Evolutionary conservation across 768 basidiomycete genomes (phyloP).

Genomic region (Baorangia bicolor): DNA sequence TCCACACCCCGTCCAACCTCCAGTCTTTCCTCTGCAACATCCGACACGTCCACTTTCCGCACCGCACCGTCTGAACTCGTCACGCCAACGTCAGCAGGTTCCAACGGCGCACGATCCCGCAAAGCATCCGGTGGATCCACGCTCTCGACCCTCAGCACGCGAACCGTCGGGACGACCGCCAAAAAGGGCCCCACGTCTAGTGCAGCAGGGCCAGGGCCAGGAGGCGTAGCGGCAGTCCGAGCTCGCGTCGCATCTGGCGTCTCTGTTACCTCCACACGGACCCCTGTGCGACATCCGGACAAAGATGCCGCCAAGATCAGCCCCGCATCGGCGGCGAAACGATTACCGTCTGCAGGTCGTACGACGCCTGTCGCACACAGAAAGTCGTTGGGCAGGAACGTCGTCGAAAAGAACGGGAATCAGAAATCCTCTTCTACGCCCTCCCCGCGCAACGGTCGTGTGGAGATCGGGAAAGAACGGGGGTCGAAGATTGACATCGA

Average conservation of each 20-base stretch:
- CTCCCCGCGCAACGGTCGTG: conserved; percentile 18
- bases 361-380: conserved; percentile 23
- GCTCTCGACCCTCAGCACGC: conserved; percentile 30
- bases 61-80: conserved; percentile 30
- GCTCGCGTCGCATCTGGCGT: conserved; percentile 29
- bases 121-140: conserved; percentile 31
- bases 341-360: conserved; percentile 22
- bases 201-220: conserved; percentile 7
- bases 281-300: conserved; percentile 24
- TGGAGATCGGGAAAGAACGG: conserved; percentile 32
- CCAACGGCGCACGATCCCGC: conserved; percentile 26
- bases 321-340: conserved; percentile 20
- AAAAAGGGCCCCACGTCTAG: conserved; percentile 11
- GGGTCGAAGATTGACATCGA: conserved; percentile 34
- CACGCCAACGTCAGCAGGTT: conserved; percentile 30
- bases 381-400: conserved; percentile 16
- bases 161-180: conserved; percentile 30
- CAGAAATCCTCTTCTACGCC: conserved; percentile 13
- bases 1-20: conserved; percentile 26
- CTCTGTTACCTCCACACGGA: conserved; percentile 26
- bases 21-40: conserved; percentile 30
- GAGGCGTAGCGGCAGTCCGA: conserved; percentile 6
- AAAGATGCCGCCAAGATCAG: conserved; percentile 22
- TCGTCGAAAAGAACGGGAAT: conserved; percentile 13
- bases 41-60: conserved; percentile 30